A percentile compares a stretch with the other conserved stretches of the same genome.
phyloP scores from a whole-genome alignment of 2,329 filamentous ascomycete species.

The Apiospora aurea region DNA sequence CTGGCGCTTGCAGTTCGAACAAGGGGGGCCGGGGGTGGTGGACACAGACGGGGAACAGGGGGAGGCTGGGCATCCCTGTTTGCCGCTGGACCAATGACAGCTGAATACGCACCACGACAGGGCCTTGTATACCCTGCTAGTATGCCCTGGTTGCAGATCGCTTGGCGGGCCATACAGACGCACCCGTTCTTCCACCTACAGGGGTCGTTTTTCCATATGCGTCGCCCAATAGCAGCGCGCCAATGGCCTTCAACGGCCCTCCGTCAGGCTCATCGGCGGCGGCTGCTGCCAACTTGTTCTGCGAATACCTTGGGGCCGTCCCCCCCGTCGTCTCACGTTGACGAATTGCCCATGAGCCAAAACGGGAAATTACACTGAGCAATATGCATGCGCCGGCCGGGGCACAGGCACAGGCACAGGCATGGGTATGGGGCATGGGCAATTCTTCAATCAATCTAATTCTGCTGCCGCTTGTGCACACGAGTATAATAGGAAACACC shows the following conservation, averaged over 20 bases:
- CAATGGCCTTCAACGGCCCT: background rate
- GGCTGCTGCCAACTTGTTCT: conserved; percentile 19
- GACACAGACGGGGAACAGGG: background rate
- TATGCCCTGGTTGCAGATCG: conserved; percentile 42
- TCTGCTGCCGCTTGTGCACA: background rate
- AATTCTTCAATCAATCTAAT: conserved; percentile 16
- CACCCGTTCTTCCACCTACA: conserved; percentile 24
- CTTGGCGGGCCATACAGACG: conserved; percentile 37
- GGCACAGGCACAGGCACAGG: background rate
- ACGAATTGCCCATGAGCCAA: conserved; percentile 21
- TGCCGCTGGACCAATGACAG: conserved; percentile 1
- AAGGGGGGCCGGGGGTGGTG: conserved; percentile 14
- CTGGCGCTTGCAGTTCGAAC: conserved; percentile 40
- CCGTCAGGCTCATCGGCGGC: conserved; percentile 21
- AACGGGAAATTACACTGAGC: conserved; percentile 15
- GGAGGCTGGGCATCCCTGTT: conserved; percentile 20
- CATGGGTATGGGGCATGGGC: background rate
- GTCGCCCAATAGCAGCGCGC: conserved; percentile 21
- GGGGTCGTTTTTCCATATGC: conserved; percentile 25
- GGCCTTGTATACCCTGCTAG: conserved; percentile 17
- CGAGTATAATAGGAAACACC: conserved; percentile 30
- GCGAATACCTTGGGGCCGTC: background rate
- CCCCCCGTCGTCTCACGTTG: conserved; percentile 12
- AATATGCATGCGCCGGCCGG: conserved; percentile 16
- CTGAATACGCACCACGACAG: background rate